Base-by-base conservation (phyloP, 306 rosid species). In the Luffa acutangula region DNA sequence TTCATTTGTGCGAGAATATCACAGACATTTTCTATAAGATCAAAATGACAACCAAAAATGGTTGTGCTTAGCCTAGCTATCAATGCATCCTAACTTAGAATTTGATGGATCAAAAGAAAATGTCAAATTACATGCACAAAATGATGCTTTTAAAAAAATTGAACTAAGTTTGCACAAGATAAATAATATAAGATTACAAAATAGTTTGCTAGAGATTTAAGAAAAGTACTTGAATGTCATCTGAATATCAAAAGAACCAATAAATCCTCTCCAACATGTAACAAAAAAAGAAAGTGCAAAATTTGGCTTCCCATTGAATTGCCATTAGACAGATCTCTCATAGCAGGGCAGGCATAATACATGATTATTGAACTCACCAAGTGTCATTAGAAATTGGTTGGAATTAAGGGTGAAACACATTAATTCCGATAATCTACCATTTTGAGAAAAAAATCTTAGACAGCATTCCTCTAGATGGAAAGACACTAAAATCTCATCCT, bases 1-100 rank as follows among this genome's bases (percentile, higher is more conserved):
- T 67, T 70, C 76, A 83, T 76, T 37, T 56, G 43, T 34, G 5
- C 48, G 62, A 37, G 67, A 57, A 77, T 48, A 78, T 8, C 39
- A 78, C 21, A n/a, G 14, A 48, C 34, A 77, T 80, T 75, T 36
- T 18, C 52, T 36, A 9, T 9, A 12, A 78, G 15, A 4, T 6
- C 34, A 70, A 43, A 72, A 43, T 33, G 0, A 75, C 12, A 46
- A 60, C 17, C 45, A 74, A 57, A 73, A 57, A 74, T 2, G 13
- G 43, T 4, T 6, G 41, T 46, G 76, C n/a, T 45, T 21, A 71
- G 20, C 34, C 56, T 46, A 71, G 41, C 20, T 46, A 71, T 25
- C 57, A 43, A 12, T 20, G 56, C 54, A 71, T 45, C n/a, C 57
- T 12, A 25, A 45, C 36, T 33, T 71, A 33, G 17, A 6, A 33